Percentiles rank a stretch among this genome's conserved stretches.
Evolutionary conservation across 2,329 filamentous ascomycete species (phyloP).

Genomic region (Cytospora chrysosperma): DNA sequence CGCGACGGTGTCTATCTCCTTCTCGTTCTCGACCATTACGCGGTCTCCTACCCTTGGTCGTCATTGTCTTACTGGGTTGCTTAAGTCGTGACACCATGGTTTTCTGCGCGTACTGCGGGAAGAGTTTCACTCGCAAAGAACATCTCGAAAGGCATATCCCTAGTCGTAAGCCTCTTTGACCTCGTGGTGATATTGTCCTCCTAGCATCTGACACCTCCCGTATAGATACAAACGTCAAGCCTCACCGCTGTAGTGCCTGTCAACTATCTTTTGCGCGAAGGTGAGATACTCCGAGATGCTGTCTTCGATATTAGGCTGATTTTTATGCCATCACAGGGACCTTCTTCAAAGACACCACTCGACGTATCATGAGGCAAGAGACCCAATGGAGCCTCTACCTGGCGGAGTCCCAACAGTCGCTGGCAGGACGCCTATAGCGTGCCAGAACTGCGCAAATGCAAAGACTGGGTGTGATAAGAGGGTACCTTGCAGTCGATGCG

Average conservation of each 20-base stretch:
- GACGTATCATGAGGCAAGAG: slow-evolving; percentile 51
- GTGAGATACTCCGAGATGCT: slow-evolving; percentile 31
- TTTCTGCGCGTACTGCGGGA: slow-evolving; percentile 55
- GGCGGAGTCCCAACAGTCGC: slow-evolving; percentile 44
- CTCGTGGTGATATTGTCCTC: not conserved
- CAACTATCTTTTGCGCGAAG: slow-evolving; percentile 50
- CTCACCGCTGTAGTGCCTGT: slow-evolving; percentile 49
- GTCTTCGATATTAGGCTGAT: not conserved
- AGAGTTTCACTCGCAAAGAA: slow-evolving; percentile 55
- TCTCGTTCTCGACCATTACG: slow-evolving; percentile 8
- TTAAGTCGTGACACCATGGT: slow-evolving; percentile 36
- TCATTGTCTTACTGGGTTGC: slow-evolving; percentile 21
- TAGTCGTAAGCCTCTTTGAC: slow-evolving; percentile 42
- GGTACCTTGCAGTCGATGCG: slow-evolving; percentile 48
- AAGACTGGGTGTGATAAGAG: slow-evolving; percentile 53
- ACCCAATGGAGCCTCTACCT: slow-evolving; percentile 45
- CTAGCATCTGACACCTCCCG: slow-evolving; percentile 21
- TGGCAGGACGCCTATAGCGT: slow-evolving; percentile 48
- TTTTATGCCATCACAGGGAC: slow-evolving; percentile 38
- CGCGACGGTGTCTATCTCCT: slow-evolving; percentile 1
- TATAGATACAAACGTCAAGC: slow-evolving; percentile 55
- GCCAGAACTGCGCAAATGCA: slow-evolving; percentile 48
- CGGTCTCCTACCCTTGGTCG: not conserved
- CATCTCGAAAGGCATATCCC: slow-evolving; percentile 56
- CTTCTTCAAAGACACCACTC: slow-evolving; percentile 50